Conservation (phyloP, 2,329 filamentous ascomycete species). For the Botrytis cinerea region DNA sequence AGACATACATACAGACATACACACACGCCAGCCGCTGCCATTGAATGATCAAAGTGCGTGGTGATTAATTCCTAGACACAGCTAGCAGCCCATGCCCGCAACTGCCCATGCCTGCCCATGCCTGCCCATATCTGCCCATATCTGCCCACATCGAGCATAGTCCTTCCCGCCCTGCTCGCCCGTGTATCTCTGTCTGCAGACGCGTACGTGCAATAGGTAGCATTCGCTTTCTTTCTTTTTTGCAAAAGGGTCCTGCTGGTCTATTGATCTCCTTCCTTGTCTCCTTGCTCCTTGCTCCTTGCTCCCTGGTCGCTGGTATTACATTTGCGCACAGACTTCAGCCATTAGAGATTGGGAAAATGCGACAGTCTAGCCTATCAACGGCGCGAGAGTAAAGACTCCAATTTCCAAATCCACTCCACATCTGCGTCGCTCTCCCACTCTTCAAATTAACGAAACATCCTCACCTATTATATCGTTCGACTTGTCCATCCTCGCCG, state of each 20-base stretch:
- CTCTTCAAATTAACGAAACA: slow-evolving; percentile 10
- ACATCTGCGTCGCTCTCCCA: slow-evolving; percentile 4
- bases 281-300: background rate
- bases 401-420: background rate
- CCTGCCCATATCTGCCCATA: background rate
- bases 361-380: slow-evolving; percentile 6
- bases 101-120: no score
- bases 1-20: no score
- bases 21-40: background rate
- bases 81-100: background rate
- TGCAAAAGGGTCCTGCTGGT: background rate
- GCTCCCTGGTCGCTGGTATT: background rate
- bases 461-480: slow-evolving; percentile 10
- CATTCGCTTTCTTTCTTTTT: background rate
- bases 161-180: background rate
- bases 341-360: background rate
- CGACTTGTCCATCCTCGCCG: slow-evolving; percentile 10
- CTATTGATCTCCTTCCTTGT: background rate
- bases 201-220: background rate
- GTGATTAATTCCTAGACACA: background rate
- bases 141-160: background rate
- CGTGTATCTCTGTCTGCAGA: background rate
- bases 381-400: background rate
- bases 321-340: slow-evolving; percentile 7
- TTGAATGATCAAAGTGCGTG: background rate